Conservation (phyloP, 805 yeast species). For the Ogataea kodamae region DNA sequence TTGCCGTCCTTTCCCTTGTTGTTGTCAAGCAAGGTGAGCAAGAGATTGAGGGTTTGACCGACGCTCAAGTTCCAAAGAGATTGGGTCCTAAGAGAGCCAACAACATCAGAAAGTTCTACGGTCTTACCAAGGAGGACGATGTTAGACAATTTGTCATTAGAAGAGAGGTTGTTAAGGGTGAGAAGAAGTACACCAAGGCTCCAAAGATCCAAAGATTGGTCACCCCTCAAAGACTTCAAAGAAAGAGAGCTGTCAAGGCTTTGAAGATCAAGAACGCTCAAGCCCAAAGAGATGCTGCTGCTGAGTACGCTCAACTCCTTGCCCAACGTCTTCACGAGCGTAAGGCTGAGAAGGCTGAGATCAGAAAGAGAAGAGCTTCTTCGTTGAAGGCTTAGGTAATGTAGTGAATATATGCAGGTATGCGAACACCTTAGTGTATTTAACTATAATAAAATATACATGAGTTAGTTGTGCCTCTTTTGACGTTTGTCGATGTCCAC, state of each 20-base stretch:
- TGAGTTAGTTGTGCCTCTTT: slow-evolving; percentile 9
- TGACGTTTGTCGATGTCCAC: slow-evolving; percentile 17
- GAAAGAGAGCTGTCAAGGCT: slow-evolving; percentile 96
- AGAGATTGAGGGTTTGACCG: slow-evolving; percentile 95
- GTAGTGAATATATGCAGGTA: slow-evolving; percentile 12
- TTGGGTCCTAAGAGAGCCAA: slow-evolving; percentile 99
- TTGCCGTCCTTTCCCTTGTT: slow-evolving; percentile 91
- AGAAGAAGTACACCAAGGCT: slow-evolving; percentile 98
- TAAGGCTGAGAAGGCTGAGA: slow-evolving; percentile 97
- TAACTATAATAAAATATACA: slow-evolving; percentile 7
- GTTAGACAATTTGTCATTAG: slow-evolving; percentile 91
- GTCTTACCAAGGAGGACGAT: slow-evolving; percentile 92
- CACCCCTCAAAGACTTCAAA: slow-evolving; percentile 98
- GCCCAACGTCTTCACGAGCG: slow-evolving; percentile 98
- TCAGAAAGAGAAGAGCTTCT: slow-evolving; percentile 99
- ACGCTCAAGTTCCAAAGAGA: slow-evolving; percentile 94
- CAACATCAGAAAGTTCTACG: slow-evolving; percentile 99
- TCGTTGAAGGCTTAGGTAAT: slow-evolving; percentile 80
- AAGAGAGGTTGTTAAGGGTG: slow-evolving; percentile 98
- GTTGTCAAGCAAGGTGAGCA: slow-evolving; percentile 96
- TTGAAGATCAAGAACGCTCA: slow-evolving; percentile 95
- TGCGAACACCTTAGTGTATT: slow-evolving; percentile 6
- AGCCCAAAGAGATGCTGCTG: slow-evolving; percentile 99
- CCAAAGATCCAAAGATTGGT: slow-evolving; percentile 99
- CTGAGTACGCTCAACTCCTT: slow-evolving; percentile 98